Percentiles rank a stretch among this genome's conserved stretches.
phyloP scores from a whole-genome alignment of 257 asterid genomes.

The Fraxinus americana region DNA sequence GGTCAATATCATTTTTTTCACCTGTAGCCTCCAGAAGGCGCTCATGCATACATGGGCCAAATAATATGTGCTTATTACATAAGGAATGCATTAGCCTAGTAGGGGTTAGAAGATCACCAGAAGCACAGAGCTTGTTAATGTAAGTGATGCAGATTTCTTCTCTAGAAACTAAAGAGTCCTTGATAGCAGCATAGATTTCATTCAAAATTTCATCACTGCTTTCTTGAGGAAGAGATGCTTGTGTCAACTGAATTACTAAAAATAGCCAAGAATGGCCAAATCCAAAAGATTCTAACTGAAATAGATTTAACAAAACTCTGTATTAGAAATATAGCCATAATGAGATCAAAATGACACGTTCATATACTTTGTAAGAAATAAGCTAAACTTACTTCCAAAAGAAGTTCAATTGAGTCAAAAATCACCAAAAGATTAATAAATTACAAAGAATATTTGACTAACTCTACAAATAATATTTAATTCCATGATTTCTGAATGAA shows the following conservation, averaged over 20 bases:
- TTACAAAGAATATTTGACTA: not conserved
- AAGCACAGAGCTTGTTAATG: conserved; percentile 53
- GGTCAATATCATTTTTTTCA: conserved; percentile 40
- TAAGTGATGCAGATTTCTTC: conserved; percentile 43
- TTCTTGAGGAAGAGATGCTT: conserved; percentile 39
- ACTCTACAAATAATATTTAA: not conserved
- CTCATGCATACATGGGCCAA: conserved; percentile 41
- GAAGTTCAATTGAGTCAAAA: not conserved
- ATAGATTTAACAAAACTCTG: conserved; percentile 45
- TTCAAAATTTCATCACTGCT: conserved; percentile 39
- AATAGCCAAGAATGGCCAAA: conserved; percentile 35
- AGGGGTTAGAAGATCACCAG: conserved; percentile 55
- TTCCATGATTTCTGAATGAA: no score
- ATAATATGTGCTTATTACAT: conserved; percentile 42
- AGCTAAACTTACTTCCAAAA: not conserved
- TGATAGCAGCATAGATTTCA: conserved; percentile 40
- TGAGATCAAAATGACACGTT: conserved; percentile 18
- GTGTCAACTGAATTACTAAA: conserved; percentile 34
- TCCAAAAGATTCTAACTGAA: conserved; percentile 51
- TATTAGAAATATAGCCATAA: conserved; percentile 38
- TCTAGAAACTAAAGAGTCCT: conserved; percentile 41
- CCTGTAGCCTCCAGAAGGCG: conserved; percentile 65
- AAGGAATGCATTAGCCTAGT: conserved; percentile 42
- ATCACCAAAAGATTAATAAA: conserved; percentile 13
- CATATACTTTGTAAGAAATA: not conserved